Base-by-base conservation (phyloP, 2,329 filamentous ascomycete species). In the Colletotrichum neosansevieriae region DNA sequence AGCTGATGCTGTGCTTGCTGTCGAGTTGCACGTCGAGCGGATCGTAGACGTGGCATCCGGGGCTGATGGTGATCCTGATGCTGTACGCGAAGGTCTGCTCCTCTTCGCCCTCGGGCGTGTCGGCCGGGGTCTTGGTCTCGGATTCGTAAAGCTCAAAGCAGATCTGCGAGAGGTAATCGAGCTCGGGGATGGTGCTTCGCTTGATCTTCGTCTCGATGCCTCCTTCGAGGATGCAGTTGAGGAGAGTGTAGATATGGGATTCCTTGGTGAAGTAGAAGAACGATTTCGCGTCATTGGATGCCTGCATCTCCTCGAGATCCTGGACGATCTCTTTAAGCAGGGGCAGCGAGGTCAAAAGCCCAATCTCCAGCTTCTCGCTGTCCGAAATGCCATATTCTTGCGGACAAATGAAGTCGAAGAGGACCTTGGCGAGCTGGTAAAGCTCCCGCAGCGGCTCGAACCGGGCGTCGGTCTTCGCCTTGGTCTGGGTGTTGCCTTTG, bases 181-280 rank as follows among this genome's bases (percentile, higher is more conserved):
- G 89, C 80, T 99, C 96, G 0, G 96, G 96, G 71, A 99, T 99
- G 45, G 93, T 94, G 75, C 94, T 94, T 42, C 97, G 92, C 74
- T 94, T 92, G 76, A 99, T 98, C 83, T 99, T 99, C 24, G 95
- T 98, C 76, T 97, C 92, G 72, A 99, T 93, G 34, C 96, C 97
- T 69, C 97, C 96, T 79, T 99, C 96, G 29, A 99, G 88, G 73
- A 99, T 98, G 78, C 95, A 98, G 79, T 99, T 99, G 67, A 99
- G 88, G 5, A 99, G 87, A 5, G 96, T 99, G 82, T 99, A 99
- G 71, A 99, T 98, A 78, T 99, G 96, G 0, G 94, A 97, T 80
- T 99, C 96, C 80, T 99, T 99, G 71, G 96, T 99, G 80, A 99
- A 99, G 82, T 99, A 99, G 81, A 98, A 93, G 84, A 98, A 98